phyloP scores from a whole-genome alignment of 148 eudicot genomes.

The Amaranthus palmeri region DNA sequence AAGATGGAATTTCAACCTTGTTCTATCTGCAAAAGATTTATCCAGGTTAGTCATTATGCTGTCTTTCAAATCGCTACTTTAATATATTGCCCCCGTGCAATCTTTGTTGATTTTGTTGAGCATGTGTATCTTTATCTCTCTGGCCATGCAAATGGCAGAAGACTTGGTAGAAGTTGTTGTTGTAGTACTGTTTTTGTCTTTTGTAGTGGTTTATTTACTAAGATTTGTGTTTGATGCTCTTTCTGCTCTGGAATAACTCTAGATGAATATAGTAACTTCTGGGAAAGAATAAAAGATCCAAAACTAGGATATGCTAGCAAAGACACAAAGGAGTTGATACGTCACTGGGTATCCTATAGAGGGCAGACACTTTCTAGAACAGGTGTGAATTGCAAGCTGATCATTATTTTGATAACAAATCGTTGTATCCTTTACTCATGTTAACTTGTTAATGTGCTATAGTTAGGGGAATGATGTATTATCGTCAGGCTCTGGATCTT shows the following conservation, averaged over 20 bases:
- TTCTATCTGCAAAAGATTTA: constrained; percentile 95
- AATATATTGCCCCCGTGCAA: neutral
- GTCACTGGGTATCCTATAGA: constrained; percentile 96
- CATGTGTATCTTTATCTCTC: neutral
- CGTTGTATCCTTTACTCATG: constrained; percentile 16
- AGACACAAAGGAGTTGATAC: constrained; percentile 55
- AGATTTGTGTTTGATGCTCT: constrained; percentile 4
- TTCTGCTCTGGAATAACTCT: constrained; percentile 18
- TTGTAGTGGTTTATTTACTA: constrained; percentile 7
- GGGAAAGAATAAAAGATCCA: constrained; percentile 54
- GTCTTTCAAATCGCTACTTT: neutral
- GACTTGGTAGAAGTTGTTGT: neutral
- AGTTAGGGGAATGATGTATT: constrained; percentile 99
- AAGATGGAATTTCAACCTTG: constrained; percentile 85
- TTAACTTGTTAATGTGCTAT: constrained; percentile 24
- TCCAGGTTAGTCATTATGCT: constrained; percentile 50
- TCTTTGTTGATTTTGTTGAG: neutral
- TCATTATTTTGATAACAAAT: constrained; percentile 3
- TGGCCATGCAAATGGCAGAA: neutral
- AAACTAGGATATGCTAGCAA: constrained; percentile 42
- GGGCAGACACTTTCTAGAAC: constrained; percentile 99
- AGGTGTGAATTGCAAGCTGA: constrained; percentile 41
- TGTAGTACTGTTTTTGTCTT: constrained; percentile 6
- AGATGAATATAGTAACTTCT: constrained; percentile 90
- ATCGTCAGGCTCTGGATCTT: constrained; percentile 85